Evolutionary conservation across 805 yeast species (phyloP).

Genomic region (Yarrowia sp.): DNA sequence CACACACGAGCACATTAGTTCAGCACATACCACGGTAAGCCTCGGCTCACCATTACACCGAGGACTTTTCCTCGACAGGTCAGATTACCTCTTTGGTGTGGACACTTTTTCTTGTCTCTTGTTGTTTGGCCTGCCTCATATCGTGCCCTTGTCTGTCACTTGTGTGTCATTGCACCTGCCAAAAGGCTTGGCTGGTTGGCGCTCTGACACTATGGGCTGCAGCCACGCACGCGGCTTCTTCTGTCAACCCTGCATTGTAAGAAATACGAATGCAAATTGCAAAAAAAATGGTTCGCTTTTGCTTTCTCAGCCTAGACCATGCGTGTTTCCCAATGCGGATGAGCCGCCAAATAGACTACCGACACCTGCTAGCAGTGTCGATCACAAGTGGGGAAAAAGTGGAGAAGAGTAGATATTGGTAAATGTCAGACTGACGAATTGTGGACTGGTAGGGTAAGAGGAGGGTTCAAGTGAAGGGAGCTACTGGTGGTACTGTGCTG

Average conservation of each 20-base stretch:
- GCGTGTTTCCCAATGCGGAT: slow-evolving; percentile 1
- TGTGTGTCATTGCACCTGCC: too few species aligned
- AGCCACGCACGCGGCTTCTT: background rate
- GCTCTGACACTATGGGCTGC: background rate
- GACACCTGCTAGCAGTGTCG: slow-evolving; percentile 1
- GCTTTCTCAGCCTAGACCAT: slow-evolving; percentile 6
- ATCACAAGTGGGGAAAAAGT: slow-evolving; percentile 15
- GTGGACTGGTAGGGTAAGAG: too few species aligned
- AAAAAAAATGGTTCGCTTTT: background rate
- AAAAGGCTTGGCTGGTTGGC: too few species aligned
- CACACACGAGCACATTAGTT: too few species aligned
- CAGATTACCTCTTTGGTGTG: too few species aligned
- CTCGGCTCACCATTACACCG: too few species aligned
- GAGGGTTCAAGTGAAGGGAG: too few species aligned
- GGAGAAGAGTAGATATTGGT: background rate
- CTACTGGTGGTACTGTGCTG: too few species aligned
- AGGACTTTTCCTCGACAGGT: too few species aligned
- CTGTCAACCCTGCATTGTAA: background rate
- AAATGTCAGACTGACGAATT: too few species aligned
- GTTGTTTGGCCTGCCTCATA: too few species aligned
- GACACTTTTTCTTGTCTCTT: too few species aligned
- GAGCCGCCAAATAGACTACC: background rate
- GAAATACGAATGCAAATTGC: background rate
- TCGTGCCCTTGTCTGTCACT: background rate
- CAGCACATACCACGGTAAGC: background rate